Conservation (phyloP, 805 yeast genomes). For the Yamadazyma insecticola region DNA sequence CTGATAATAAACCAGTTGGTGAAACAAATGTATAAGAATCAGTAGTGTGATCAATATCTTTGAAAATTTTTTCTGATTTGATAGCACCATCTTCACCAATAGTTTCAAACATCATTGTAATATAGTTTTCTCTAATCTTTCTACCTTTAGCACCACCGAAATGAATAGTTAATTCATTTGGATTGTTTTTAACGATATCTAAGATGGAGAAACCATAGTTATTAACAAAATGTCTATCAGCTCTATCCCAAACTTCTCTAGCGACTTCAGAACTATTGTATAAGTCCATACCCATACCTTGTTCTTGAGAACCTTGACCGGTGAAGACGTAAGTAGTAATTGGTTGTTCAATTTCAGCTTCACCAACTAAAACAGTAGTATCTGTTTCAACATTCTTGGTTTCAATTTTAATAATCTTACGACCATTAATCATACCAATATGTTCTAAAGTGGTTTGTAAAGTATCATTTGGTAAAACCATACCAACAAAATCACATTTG, state of each 20-base stretch:
- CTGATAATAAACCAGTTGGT: slow-evolving; percentile 91
- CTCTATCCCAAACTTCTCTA: slow-evolving; percentile 94
- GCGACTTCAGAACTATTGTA: slow-evolving; percentile 90
- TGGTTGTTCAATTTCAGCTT: slow-evolving; percentile 99
- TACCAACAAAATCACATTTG: slow-evolving; percentile 86
- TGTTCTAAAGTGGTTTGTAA: slow-evolving; percentile 87
- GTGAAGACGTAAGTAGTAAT: slow-evolving; percentile 95
- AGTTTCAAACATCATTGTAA: slow-evolving; percentile 96
- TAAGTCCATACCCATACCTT: slow-evolving; percentile 99
- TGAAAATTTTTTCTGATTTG: slow-evolving; percentile 91
- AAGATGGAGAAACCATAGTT: slow-evolving; percentile 97
- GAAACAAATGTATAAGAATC: slow-evolving; percentile 85
- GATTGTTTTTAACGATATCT: slow-evolving; percentile 93
- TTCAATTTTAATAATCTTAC: slow-evolving; percentile 92
- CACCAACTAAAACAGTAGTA: slow-evolving; percentile 77
- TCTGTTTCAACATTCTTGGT: slow-evolving; percentile 80
- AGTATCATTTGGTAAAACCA: slow-evolving; percentile 95
- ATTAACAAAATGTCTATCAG: slow-evolving; percentile 85
- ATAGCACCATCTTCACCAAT: slow-evolving; percentile 78
- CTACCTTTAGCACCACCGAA: slow-evolving; percentile 98
- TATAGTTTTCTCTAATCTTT: slow-evolving; percentile 88
- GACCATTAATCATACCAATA: slow-evolving; percentile 98
- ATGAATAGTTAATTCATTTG: slow-evolving; percentile 90
- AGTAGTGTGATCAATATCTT: slow-evolving; percentile 77
- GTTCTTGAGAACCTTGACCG: slow-evolving; percentile 99